Base-by-base conservation (phyloP, 176 grass and related monocot genomes). In the Avena sativa region DNA sequence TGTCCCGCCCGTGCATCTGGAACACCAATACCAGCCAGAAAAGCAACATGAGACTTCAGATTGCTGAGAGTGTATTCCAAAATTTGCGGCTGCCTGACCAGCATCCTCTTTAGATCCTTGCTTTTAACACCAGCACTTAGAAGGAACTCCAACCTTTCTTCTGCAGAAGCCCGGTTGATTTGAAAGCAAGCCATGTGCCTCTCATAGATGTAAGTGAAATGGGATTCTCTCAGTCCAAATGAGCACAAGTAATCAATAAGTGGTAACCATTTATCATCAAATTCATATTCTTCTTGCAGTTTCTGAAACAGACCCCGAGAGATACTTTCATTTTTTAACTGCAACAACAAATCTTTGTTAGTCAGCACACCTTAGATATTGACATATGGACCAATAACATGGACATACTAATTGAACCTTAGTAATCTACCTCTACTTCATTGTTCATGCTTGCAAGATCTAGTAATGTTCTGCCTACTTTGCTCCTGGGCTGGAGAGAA, bases 1-100 rank as follows among this genome's bases (percentile, higher is more conserved):
- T 94, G 92, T 23, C 97, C 94, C 86, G 93, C 89, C 58, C 92
- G 91, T 53, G 86, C 69, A 63, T 85, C 85, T 0, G 90, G 82
- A 77, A 95, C 82, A 57, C 96, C 92, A 4, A 98, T 92, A 73
- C 87, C 88, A 80, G 84, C 81, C 76, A 98, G 80, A 91, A 98
- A 98, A 57, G 86, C 86, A 86, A 98, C 90, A 81, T 98, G 96
- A 19, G 93, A 86, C 72, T 98, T 94, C 46, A 98, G 87, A 88
- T 95, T 98, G 56, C 88, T 78, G 9, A 98, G 88, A 76, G 93
- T 94, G 66, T 98, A 96, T 79, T 94, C 90, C 52, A 98, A 86
- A 82, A 95, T 98, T 88, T 98, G 96, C 26, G 96, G 93, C 73
- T 98, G 96, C 74, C 96, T 92, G 68, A 94, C 82, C 56, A 98